These are phyloP conservation scores for Orbilia quercus DNA, from an alignment of 2,329 filamentous ascomycete species.

Conservation along the genomic window DNA sequence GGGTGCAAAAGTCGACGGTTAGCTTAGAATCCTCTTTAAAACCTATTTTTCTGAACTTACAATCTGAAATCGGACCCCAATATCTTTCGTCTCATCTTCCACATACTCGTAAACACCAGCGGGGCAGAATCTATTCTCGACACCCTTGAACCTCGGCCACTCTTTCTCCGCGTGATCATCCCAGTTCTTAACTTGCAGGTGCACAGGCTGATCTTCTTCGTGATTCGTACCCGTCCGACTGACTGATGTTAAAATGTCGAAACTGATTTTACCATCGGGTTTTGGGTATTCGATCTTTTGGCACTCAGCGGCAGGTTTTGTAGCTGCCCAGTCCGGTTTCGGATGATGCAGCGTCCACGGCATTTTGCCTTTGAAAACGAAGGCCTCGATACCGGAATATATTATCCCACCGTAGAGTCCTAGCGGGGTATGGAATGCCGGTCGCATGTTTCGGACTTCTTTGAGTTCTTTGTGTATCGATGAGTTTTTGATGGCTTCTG, in stretches of 20 bases:
- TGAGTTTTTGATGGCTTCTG: slow-evolving; percentile 85
- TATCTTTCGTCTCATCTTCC: slow-evolving; percentile 85
- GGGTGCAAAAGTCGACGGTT: neutral
- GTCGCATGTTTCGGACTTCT: slow-evolving; percentile 96
- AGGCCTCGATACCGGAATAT: slow-evolving; percentile 94
- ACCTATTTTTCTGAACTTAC: slow-evolving; percentile 66
- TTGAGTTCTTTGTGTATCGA: slow-evolving; percentile 93
- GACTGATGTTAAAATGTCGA: slow-evolving; percentile 95
- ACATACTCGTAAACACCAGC: slow-evolving; percentile 98
- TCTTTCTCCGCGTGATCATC: slow-evolving; percentile 85
- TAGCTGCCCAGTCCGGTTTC: slow-evolving; percentile 79
- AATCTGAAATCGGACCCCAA: slow-evolving; percentile 96
- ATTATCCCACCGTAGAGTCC: slow-evolving; percentile 88
- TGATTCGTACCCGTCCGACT: slow-evolving; percentile 97
- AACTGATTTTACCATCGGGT: slow-evolving; percentile 92
- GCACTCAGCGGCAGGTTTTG: slow-evolving; percentile 81
- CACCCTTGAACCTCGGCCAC: slow-evolving; percentile 87
- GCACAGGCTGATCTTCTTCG: slow-evolving; percentile 97
- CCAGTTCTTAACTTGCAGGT: slow-evolving; percentile 95
- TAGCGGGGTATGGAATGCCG: slow-evolving; percentile 88
- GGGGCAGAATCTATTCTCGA: slow-evolving; percentile 97
- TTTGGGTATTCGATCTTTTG: slow-evolving; percentile 95
- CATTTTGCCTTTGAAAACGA: slow-evolving; percentile 81
- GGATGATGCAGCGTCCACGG: slow-evolving; percentile 95
- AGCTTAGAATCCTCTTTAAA: neutral